These are phyloP conservation scores for Mollisia scopiformis DNA, from an alignment of 2,329 filamentous ascomycete species.

Conservation along the genomic window DNA sequence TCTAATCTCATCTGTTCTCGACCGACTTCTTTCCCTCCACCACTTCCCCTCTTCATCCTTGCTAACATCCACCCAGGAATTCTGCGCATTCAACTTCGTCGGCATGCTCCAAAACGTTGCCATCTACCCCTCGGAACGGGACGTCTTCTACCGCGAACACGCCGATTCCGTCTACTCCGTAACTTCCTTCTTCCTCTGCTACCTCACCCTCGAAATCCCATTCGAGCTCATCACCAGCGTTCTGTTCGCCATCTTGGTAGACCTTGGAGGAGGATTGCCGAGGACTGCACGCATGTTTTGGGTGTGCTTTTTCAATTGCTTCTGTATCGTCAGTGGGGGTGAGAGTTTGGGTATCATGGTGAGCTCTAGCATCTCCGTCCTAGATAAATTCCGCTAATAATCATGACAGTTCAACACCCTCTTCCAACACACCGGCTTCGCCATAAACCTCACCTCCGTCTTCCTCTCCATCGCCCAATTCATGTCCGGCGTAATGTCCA, in stretches of 20 bases:
- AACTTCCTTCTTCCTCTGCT: conserved; percentile 71
- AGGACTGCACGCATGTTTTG: conserved; percentile 68
- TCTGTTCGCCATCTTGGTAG: conserved; percentile 65
- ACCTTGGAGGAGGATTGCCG: conserved; percentile 67
- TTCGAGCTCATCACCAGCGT: conserved; percentile 70
- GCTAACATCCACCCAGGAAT: conserved; percentile 52
- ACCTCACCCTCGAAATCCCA: conserved; percentile 71
- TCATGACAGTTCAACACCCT: conserved; percentile 67
- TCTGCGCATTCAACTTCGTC: conserved; percentile 72
- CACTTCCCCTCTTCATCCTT: not conserved
- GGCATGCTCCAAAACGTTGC: conserved; percentile 82
- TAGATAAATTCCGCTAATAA: not conserved
- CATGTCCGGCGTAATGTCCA: conserved; percentile 72
- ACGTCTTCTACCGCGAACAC: conserved; percentile 78
- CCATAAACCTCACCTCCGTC: conserved; percentile 72
- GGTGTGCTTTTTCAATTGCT: conserved; percentile 67
- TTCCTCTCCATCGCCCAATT: conserved; percentile 71
- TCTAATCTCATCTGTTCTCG: no score
- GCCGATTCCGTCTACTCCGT: conserved; percentile 74
- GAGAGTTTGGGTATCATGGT: conserved; percentile 74
- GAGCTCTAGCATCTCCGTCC: not conserved
- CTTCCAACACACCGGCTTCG: conserved; percentile 75
- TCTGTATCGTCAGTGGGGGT: conserved; percentile 74
- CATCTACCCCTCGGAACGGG: conserved; percentile 71
- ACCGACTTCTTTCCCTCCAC: not conserved